Evolutionary conservation across 2,329 filamentous ascomycete genomes (phyloP).

Genomic region (Didymella exigua): DNA sequence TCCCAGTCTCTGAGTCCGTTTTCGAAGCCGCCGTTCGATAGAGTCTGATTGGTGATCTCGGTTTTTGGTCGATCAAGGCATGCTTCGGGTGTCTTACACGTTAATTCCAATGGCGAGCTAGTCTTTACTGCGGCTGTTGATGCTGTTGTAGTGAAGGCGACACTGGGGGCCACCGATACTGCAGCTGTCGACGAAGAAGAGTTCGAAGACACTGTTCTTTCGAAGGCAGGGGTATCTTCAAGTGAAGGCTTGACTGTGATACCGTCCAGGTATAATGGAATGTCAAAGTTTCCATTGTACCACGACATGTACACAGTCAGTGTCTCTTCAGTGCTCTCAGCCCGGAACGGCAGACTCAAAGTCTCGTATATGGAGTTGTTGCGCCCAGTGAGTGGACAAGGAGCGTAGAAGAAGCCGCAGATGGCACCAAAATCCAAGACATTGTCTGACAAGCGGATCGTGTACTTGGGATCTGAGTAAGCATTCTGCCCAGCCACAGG

Average conservation of each 20-base stretch:
- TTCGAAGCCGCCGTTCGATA: neutral
- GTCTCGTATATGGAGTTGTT: neutral
- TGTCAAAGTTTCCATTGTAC: conserved; percentile 9
- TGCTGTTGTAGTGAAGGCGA: neutral
- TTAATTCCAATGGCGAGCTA: neutral
- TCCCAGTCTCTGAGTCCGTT: neutral
- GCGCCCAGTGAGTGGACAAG: neutral
- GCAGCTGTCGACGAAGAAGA: neutral
- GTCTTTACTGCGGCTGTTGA: neutral
- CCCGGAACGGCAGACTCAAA: neutral
- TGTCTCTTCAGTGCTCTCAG: neutral
- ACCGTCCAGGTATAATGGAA: neutral
- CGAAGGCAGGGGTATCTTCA: neutral
- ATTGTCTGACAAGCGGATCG: neutral
- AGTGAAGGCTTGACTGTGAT: neutral
- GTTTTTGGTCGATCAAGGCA: neutral
- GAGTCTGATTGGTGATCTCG: neutral
- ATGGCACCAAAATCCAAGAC: neutral
- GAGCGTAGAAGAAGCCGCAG: neutral
- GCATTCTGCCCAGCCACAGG: neutral
- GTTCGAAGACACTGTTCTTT: neutral
- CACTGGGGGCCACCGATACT: neutral
- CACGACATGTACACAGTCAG: conserved; percentile 4
- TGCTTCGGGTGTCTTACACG: neutral
- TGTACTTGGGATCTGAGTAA: conserved; percentile 1